phyloP scores from a whole-genome alignment of 2,329 filamentous ascomycete genomes.

The Aspergillus piperis region DNA sequence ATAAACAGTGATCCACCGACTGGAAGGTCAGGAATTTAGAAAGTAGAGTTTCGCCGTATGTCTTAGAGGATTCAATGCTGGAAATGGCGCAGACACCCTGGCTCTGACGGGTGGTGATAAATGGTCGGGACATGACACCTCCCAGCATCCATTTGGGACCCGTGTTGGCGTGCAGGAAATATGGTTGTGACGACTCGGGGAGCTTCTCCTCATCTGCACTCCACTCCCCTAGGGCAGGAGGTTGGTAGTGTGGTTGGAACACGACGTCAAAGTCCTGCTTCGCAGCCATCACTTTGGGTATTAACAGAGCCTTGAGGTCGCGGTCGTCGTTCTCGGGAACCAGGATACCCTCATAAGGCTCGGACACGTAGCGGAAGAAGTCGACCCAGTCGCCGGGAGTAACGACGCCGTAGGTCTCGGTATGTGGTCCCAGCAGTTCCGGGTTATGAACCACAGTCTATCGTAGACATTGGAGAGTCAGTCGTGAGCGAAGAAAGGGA shows the following conservation, averaged over 20 bases:
- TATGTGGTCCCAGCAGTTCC: conserved; percentile 56
- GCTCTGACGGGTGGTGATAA: conserved; percentile 52
- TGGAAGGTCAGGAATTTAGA: conserved; percentile 46
- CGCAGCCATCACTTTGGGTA: conserved; percentile 59
- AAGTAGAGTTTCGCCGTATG: conserved; percentile 42
- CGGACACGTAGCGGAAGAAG: conserved; percentile 61
- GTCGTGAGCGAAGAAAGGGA: not conserved
- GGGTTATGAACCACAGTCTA: conserved; percentile 58
- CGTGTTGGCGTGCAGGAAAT: conserved; percentile 55
- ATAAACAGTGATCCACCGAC: conserved; percentile 56
- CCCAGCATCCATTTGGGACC: conserved; percentile 36
- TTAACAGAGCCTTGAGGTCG: conserved; percentile 52
- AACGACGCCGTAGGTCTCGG: conserved; percentile 57
- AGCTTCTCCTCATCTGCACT: conserved; percentile 27
- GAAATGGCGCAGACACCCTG: conserved; percentile 56
- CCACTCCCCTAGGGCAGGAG: conserved; percentile 42
- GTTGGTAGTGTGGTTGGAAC: conserved; percentile 52
- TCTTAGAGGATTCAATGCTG: conserved; percentile 49
- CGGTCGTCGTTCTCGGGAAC: conserved; percentile 57
- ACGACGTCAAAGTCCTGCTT: conserved; percentile 59
- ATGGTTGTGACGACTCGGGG: conserved; percentile 38
- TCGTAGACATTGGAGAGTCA: not conserved
- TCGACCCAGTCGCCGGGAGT: conserved; percentile 62
- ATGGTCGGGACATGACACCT: conserved; percentile 43
- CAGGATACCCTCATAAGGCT: conserved; percentile 53